These are phyloP conservation scores for Stromatinia cepivora DNA, from an alignment of 2,329 filamentous ascomycete genomes.

Conservation along the genomic window DNA sequence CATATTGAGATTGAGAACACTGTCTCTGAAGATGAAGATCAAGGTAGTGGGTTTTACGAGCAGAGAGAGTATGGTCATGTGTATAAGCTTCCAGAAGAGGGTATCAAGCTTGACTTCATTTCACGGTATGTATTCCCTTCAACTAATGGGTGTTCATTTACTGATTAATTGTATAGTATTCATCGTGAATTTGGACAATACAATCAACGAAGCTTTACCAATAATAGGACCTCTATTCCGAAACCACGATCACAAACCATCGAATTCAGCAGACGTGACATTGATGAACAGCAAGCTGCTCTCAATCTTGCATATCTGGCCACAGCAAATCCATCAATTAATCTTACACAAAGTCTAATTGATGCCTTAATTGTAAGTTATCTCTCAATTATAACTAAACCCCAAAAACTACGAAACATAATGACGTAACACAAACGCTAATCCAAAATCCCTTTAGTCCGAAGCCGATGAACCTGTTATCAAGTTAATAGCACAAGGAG, in stretches of 20 bases:
- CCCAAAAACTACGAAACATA: not conserved
- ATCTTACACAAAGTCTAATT: slow-evolving; percentile 50
- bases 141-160: not conserved
- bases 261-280: slow-evolving; percentile 28
- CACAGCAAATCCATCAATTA: slow-evolving; percentile 50
- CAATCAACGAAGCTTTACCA: slow-evolving; percentile 20
- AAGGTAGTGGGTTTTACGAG: slow-evolving; percentile 55
- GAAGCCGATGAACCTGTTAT: slow-evolving; percentile 47
- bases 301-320: slow-evolving; percentile 62
- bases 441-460: slow-evolving; percentile 40
- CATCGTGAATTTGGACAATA: slow-evolving; percentile 27
- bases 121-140: slow-evolving; percentile 49
- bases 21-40: slow-evolving; percentile 51
- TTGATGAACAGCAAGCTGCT: slow-evolving; percentile 66
- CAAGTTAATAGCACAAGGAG: slow-evolving; percentile 40
- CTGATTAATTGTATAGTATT: slow-evolving; percentile 21
- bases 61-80: slow-evolving; percentile 62
- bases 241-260: slow-evolving; percentile 8
- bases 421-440: slow-evolving; percentile 24
- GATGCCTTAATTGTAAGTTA: slow-evolving; percentile 62
- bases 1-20: slow-evolving; percentile 69
- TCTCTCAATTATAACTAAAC: not conserved
- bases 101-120: slow-evolving; percentile 73
- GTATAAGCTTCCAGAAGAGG: slow-evolving; percentile 63
- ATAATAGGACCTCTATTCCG: slow-evolving; percentile 25